phyloP scores from a whole-genome alignment of 2,329 filamentous ascomycete species.

The Sordariomycetes sp. region DNA sequence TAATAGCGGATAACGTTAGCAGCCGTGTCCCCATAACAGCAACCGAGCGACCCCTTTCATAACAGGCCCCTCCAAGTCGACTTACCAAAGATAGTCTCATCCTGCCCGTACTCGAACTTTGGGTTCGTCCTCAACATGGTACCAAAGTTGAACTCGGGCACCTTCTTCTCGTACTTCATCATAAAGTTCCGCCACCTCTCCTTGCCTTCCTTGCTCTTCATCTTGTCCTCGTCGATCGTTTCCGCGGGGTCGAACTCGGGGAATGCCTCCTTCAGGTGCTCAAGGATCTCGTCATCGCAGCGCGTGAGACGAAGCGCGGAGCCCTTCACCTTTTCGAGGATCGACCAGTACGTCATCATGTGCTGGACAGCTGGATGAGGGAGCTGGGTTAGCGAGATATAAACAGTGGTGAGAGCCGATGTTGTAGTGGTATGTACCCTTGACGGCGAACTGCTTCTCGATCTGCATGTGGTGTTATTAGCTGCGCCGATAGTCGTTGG shows the following conservation, averaged over 20 bases:
- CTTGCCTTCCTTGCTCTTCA: slow-evolving; percentile 97
- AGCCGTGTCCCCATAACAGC: background rate
- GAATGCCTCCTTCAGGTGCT: slow-evolving; percentile 76
- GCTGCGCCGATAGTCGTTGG: background rate
- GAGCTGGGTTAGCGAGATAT: background rate
- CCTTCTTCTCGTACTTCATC: slow-evolving; percentile 81
- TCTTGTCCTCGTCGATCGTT: slow-evolving; percentile 77
- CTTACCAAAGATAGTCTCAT: slow-evolving; percentile 85
- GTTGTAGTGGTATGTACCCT: slow-evolving; percentile 41
- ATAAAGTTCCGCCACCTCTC: slow-evolving; percentile 91
- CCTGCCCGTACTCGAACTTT: slow-evolving; percentile 72
- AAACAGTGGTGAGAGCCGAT: background rate
- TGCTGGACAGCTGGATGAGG: slow-evolving; percentile 62
- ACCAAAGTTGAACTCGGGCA: slow-evolving; percentile 98
- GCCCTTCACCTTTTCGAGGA: slow-evolving; percentile 81
- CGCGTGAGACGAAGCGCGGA: slow-evolving; percentile 85
- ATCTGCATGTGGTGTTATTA: slow-evolving; percentile 42
- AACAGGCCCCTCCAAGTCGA: background rate
- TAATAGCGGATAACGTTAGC: slow-evolving; percentile 9
- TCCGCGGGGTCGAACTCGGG: slow-evolving; percentile 79
- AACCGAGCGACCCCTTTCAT: background rate
- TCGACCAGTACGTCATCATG: slow-evolving; percentile 92
- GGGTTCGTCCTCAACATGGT: slow-evolving; percentile 76
- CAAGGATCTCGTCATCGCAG: slow-evolving; percentile 87
- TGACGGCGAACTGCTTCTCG: slow-evolving; percentile 98